Conservation (phyloP, 2,329 filamentous ascomycete species). For the Alternaria infectoria region DNA sequence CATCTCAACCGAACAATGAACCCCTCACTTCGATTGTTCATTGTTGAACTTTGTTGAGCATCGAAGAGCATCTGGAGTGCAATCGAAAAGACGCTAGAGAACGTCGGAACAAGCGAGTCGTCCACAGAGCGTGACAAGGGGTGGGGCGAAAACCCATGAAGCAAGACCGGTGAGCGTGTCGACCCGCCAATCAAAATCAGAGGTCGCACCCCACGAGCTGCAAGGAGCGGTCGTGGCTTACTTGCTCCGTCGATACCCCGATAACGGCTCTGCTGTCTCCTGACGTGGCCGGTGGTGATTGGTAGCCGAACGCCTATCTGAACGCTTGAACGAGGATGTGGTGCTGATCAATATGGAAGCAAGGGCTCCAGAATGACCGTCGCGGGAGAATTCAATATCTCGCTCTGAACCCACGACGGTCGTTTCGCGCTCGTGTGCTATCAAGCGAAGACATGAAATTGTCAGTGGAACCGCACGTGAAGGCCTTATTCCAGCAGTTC, state of each 20-base stretch:
- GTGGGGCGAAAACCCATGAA: slow-evolving; percentile 25
- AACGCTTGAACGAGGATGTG: slow-evolving; percentile 32
- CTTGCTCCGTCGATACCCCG: slow-evolving; percentile 38
- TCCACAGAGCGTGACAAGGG: slow-evolving; percentile 29
- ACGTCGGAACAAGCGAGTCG: slow-evolving; percentile 37
- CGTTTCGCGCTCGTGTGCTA: slow-evolving; percentile 1
- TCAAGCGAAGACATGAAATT: slow-evolving; percentile 9
- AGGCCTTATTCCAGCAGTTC: slow-evolving; percentile 23
- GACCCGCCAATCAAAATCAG: slow-evolving; percentile 32
- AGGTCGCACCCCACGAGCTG: slow-evolving; percentile 33
- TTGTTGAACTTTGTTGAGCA: slow-evolving; percentile 26
- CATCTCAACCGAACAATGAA: slow-evolving; percentile 24
- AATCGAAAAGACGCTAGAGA: slow-evolving; percentile 40
- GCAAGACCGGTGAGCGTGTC: slow-evolving; percentile 35
- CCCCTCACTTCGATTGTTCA: slow-evolving; percentile 30
- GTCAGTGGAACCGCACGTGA: slow-evolving; percentile 31
- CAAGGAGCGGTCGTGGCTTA: slow-evolving; percentile 47
- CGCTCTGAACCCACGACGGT: not conserved
- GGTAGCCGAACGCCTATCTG: slow-evolving; percentile 35
- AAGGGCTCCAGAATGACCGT: slow-evolving; percentile 2
- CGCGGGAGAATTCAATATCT: not conserved
- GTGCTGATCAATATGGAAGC: slow-evolving; percentile 18
- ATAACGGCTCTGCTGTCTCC: slow-evolving; percentile 46
- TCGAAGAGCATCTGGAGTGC: slow-evolving; percentile 35
- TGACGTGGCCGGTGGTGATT: slow-evolving; percentile 49